phyloP scores from a whole-genome alignment of 805 yeast species.

The Kurtzmaniella fragi region DNA sequence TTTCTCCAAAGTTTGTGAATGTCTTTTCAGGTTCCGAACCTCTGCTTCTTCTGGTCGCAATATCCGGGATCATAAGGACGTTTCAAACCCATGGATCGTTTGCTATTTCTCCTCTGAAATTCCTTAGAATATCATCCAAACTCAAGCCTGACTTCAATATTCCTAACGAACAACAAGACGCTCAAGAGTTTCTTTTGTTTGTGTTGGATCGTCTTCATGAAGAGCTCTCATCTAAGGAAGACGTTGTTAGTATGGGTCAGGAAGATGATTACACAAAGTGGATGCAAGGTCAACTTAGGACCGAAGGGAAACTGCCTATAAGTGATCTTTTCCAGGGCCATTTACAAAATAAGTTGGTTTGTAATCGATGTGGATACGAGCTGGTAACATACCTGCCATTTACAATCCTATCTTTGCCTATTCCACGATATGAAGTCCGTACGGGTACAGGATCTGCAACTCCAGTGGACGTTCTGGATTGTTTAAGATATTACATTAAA shows the following conservation, averaged over 20 bases:
- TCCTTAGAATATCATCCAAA: constrained; percentile 45
- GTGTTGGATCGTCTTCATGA: constrained; percentile 64
- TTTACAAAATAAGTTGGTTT: constrained; percentile 56
- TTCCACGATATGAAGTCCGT: constrained; percentile 37
- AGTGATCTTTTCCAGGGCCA: constrained; percentile 70
- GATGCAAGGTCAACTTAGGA: constrained; percentile 46
- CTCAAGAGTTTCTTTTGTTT: constrained; percentile 70
- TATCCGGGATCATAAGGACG: constrained; percentile 50
- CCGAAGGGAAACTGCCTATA: constrained; percentile 64
- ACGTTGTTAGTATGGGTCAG: constrained; percentile 21
- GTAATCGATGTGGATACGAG: constrained; percentile 60
- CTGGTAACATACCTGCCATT: constrained; percentile 59
- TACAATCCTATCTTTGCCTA: constrained; percentile 58
- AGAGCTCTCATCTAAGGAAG: constrained; percentile 38
- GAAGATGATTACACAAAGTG: constrained; percentile 55
- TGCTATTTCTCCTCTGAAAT: constrained; percentile 60
- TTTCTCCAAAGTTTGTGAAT: constrained; percentile 23
- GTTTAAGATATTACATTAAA: constrained; percentile 55
- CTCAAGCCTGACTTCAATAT: constrained; percentile 64
- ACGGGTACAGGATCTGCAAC: constrained; percentile 18
- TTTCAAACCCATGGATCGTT: constrained; percentile 57
- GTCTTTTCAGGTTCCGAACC: constrained; percentile 19
- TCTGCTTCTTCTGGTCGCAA: constrained; percentile 41
- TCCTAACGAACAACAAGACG: constrained; percentile 76
- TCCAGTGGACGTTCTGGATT: constrained; percentile 50